These are phyloP conservation scores for Wallacemonas collosoma DNA, from an alignment of 208 protist genomes.

Conservation along the genomic window DNA sequence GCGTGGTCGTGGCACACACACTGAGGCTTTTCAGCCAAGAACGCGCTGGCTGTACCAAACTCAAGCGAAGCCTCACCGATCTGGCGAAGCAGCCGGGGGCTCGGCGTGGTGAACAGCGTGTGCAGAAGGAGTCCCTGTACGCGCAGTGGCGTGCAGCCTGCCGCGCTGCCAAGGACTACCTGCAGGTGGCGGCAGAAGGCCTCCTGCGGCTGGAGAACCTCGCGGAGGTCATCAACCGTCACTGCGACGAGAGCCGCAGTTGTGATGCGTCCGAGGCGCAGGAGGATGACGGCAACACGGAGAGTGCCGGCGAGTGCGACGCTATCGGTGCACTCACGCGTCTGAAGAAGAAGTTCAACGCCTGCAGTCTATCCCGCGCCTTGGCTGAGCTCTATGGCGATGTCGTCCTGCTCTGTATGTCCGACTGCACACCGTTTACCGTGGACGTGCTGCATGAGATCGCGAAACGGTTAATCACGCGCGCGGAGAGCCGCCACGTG, in stretches of 20 bases:
- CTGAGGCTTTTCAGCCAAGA: slow-evolving; percentile 46
- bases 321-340: slow-evolving; percentile 53
- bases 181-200: slow-evolving; percentile 79
- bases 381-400: slow-evolving; percentile 81
- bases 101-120: slow-evolving; percentile 12
- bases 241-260: not conserved
- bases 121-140: not conserved
- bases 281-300: not conserved
- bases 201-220: slow-evolving; percentile 75
- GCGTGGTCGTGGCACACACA: slow-evolving; percentile 59
- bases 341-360: slow-evolving; percentile 19
- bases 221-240: slow-evolving; percentile 28
- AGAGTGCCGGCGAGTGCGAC: slow-evolving; percentile 24
- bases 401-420: slow-evolving; percentile 66
- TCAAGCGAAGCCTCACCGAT: not conserved
- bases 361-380: slow-evolving; percentile 34
- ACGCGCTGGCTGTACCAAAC: slow-evolving; percentile 14
- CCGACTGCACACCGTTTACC: slow-evolving; percentile 62
- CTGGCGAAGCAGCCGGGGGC: not conserved
- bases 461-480: slow-evolving; percentile 37
- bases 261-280: not conserved
- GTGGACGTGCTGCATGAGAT: slow-evolving; percentile 55
- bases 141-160: slow-evolving; percentile 28
- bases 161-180: slow-evolving; percentile 49
- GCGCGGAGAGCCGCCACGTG: slow-evolving; percentile 22